Evolutionary conservation across 768 basidiomycete genomes (phyloP), one percentile per base, ranked within the genome.

Genomic region (Serpula lacrymans): DNA sequence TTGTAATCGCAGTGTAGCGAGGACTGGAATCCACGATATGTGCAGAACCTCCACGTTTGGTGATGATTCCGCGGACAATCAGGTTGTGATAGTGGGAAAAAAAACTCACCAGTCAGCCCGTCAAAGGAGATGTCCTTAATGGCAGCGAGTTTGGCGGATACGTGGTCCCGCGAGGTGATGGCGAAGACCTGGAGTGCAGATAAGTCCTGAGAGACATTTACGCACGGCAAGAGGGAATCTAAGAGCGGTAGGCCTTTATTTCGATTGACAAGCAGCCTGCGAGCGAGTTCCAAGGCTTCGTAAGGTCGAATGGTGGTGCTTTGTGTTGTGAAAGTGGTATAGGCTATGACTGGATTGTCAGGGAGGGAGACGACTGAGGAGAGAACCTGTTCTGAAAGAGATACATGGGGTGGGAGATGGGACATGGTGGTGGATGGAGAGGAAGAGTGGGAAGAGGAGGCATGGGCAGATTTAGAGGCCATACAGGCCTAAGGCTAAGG

Each of bases 131-230:
- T 53, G 12, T 48, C 46, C 43, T 51, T 52, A 28, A 82, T 57
- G 16, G 54, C 35, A 20, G 53, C 49, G 10, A 64, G 56, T 26
- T 61, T 59, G 21, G 58, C 43, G 17, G 62, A 59, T 24, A 57
- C 46, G 12, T 46, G 41, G 34, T 67, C 63, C 3, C 51, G 43
- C 20, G 72, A 62, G 13, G 68, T 64, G 21, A 85, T 58, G 12
- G 62, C 59, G 55, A 84, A 88, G n/a, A 78, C 70, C 60, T 83
- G 77, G 39, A 87, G 67, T 18, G 60, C 51, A n/a, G 65, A 69
- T 7, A 67, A 55, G 18, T 63, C 60, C 37, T 68, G 59, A 24
- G 65, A 65, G 34, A 78, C 59, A 47, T 75, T 67, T 20, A 77
- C 71, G 45, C 71, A 69, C 30, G 76, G 63, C 17, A 86, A 57